A percentile compares a stretch with the other conserved stretches of the same genome.
phyloP scores from a whole-genome alignment of 2,329 filamentous ascomycete species.

The Alternaria novae-zelandiae region DNA sequence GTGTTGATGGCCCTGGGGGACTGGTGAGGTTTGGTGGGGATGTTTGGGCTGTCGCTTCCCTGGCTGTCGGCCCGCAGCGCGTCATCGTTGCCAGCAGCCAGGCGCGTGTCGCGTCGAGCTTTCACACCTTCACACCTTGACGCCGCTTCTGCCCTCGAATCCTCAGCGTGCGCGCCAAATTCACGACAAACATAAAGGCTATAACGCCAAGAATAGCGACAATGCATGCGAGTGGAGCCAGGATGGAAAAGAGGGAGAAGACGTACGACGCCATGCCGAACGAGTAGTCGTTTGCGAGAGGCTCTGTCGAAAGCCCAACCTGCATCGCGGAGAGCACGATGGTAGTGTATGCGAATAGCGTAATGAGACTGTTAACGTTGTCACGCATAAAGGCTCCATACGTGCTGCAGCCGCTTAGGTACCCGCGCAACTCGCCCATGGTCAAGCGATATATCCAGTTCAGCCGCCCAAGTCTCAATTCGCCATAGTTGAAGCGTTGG shows the following conservation, averaged over 20 bases:
- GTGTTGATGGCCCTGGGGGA: background rate
- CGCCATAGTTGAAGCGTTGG: constrained; percentile 33
- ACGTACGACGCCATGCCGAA: constrained; percentile 30
- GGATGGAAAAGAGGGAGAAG: constrained; percentile 30
- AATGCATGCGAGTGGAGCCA: constrained; percentile 27
- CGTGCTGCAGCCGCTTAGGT: constrained; percentile 28
- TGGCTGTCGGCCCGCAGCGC: background rate
- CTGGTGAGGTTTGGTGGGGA: background rate
- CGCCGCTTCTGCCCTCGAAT: constrained; percentile 16
- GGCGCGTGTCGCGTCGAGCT: background rate
- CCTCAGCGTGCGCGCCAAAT: constrained; percentile 20
- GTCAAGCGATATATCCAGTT: constrained; percentile 32
- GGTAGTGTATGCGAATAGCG: constrained; percentile 32
- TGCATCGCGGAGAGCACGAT: constrained; percentile 37
- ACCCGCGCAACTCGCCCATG: constrained; percentile 21
- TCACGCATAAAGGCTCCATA: constrained; percentile 32
- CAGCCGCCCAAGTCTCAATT: constrained; percentile 32
- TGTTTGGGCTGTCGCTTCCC: background rate
- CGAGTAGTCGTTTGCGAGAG: constrained; percentile 17
- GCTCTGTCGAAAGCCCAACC: constrained; percentile 27
- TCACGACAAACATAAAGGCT: constrained; percentile 18
- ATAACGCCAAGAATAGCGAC: constrained; percentile 17
- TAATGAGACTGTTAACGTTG: constrained; percentile 32
- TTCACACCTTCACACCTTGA: constrained; percentile 23
- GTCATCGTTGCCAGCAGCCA: background rate